Percentiles rank a stretch among this genome's conserved stretches.
Conservation (phyloP, 2,329 filamentous ascomycete species). For the Colletotrichum lindemuthianum region DNA sequence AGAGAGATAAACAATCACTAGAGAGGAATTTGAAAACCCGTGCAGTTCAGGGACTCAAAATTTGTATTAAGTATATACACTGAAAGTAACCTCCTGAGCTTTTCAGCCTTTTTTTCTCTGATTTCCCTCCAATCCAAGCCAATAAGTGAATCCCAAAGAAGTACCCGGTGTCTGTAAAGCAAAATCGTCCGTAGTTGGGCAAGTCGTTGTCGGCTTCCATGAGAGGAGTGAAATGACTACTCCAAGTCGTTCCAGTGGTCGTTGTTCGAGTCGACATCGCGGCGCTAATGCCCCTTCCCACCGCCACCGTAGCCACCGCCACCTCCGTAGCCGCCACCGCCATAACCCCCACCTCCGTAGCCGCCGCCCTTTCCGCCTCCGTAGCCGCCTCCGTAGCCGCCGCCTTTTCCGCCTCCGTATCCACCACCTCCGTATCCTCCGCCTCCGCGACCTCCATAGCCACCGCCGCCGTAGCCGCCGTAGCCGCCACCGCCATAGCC, state of each 20-base stretch:
- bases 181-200: neutral
- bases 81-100: neutral
- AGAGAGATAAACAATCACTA: neutral
- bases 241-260: neutral
- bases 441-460: neutral
- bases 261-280: neutral
- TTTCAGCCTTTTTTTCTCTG: neutral
- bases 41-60: neutral
- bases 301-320: neutral
- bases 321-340: neutral
- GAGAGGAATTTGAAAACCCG: neutral
- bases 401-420: neutral
- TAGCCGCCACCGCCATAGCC: neutral
- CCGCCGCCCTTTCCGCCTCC: conserved; percentile 1
- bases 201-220: neutral
- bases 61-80: neutral
- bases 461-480: neutral
- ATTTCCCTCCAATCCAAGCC: conserved; percentile 1
- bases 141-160: neutral
- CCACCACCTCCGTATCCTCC: neutral
- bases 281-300: conserved; percentile 8
- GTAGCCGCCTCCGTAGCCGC: neutral
- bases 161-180: neutral
- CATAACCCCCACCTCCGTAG: conserved; percentile 5
- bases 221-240: neutral